These are phyloP conservation scores for Extremus antarcticus DNA, from an alignment of 495 filamentous ascomycete genomes.

Conservation along the genomic window DNA sequence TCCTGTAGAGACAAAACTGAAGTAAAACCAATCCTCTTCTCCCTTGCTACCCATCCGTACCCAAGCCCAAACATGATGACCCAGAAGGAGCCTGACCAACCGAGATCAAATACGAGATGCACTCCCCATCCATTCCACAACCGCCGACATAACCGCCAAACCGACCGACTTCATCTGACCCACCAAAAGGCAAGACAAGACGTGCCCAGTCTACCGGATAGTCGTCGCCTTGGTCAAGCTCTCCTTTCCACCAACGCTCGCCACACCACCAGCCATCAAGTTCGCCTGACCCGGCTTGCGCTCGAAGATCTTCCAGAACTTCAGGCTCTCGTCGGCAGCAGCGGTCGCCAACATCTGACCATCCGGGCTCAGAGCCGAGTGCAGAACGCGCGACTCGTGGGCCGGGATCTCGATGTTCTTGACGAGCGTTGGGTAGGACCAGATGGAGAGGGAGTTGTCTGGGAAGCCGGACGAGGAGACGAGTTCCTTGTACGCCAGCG, in stretches of 20 bases:
- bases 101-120: not conserved
- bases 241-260: constrained; percentile 43
- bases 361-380: constrained; percentile 89
- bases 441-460: constrained; percentile 97
- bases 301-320: constrained; percentile 99
- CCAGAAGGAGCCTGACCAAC: not conserved
- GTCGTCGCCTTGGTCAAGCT: constrained; percentile 93
- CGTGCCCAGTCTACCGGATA: constrained; percentile 54
- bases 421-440: constrained; percentile 93
- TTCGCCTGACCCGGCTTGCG: constrained; percentile 71
- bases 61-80: not conserved
- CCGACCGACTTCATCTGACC: too few relatives aligned
- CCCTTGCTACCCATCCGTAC: not conserved
- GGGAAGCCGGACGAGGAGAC: constrained; percentile 94
- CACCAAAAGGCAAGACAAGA: not conserved
- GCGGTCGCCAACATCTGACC: constrained; percentile 96
- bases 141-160: too few relatives aligned
- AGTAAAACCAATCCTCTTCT: not conserved
- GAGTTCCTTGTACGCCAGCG: constrained; percentile 92
- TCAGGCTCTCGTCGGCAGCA: constrained; percentile 89
- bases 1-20: not conserved
- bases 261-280: constrained; percentile 43
- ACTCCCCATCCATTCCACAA: too few relatives aligned
- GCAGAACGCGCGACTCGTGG: constrained; percentile 93
- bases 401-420: constrained; percentile 97